Base-by-base conservation (phyloP, 2,329 filamentous ascomycete genomes). In the Talaromyces sp. region DNA sequence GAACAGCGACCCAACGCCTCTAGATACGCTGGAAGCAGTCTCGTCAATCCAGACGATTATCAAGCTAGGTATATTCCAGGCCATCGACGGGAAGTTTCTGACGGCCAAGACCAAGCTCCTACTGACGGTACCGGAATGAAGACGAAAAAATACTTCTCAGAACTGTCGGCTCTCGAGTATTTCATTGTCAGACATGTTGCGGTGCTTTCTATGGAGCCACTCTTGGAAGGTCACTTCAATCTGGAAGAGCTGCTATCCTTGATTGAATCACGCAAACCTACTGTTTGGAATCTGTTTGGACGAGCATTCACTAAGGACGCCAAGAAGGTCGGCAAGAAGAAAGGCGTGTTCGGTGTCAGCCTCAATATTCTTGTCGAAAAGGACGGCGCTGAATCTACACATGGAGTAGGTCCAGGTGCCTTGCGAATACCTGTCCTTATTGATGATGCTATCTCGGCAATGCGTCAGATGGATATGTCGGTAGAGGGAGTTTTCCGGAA, bases 391-490 rank as follows among this genome's bases (percentile, higher is more conserved):
- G 94, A 99, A 69, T 97, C 92, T n/a, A 97, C 92, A 1, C 91
- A 97, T 70, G 94, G 94, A 36, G 90, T 99, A 61, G 94, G 94
- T 0, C 92, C 94, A 10, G 93, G 92, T 17, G 88, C 91, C 13
- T 80, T 99, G 58, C 88, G 91, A 55, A 90, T 99, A 41, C 94
- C 94, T 2, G 89, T 91, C n/a, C 81, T 99, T 54, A 83, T 99
- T n/a, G 93, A 97, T 68, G 93, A 97, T 70, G 87, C 93, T 51
- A 88, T 99, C 37, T 89, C 89, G 3, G 91, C 92, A 11, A 96
- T 99, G 90, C 87, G 92, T 66, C 94, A 93, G 74, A 97, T 99
- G 91, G 94, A 99, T 73, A 91, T 99, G 78, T 97, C 93, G 1
- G 91, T 99, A 1, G 94, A 99, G 74, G 94, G 94, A 67, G 92